Base-by-base conservation (phyloP, 495 filamentous ascomycete genomes). In the Hypoxylon rickii region DNA sequence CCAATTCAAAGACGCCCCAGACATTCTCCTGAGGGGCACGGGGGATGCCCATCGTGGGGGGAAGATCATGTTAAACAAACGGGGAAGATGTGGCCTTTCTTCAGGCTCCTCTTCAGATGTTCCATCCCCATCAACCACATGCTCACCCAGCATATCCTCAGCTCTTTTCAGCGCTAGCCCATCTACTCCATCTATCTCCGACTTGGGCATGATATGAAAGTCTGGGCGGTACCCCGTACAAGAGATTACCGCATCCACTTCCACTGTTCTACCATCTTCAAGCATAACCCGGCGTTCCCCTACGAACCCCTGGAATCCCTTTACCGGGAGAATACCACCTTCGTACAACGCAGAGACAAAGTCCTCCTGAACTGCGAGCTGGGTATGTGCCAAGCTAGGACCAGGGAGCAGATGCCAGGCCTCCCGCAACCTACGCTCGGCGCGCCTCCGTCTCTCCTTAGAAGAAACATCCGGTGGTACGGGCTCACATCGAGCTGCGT, bases 161-260 rank as follows among this genome's bases (percentile, higher is more conserved):
- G 47, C 43, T 32, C 6, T 57, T 44, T 12, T 45, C 15, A 46
- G n/a, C n/a, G 52, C 51, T n/a, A 62, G 12, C 31, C 39, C 58
- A 11, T 13, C 24, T 12, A 47, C 42, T 19, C 52, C 55, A 26
- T 59, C 58, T 48, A 58, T 57, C 40, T 62, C 52, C 18, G 58
- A 19, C 42, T 63, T 55, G 3, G 59, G 59, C 32, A 60, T 57
- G 38, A 65, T 59, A 33, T 48, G 45, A 22, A 67, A 61, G 43
- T 65, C 64, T 1, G 42, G 40, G 1, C 51, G 17, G 38, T 65
- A 67, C n/a, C 67, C 64, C 3, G 61, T 67, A 26, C 67, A 70
- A 24, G 54, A 65, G 21, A 70, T 64, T 24, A 68, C 52, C 1
- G 51, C 55, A 16, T 70, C 67, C 11, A 63, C 61, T 36, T 65